Evolutionary conservation across 2,329 filamentous ascomycete genomes (phyloP).

Genomic region (Dothistroma septosporum): DNA sequence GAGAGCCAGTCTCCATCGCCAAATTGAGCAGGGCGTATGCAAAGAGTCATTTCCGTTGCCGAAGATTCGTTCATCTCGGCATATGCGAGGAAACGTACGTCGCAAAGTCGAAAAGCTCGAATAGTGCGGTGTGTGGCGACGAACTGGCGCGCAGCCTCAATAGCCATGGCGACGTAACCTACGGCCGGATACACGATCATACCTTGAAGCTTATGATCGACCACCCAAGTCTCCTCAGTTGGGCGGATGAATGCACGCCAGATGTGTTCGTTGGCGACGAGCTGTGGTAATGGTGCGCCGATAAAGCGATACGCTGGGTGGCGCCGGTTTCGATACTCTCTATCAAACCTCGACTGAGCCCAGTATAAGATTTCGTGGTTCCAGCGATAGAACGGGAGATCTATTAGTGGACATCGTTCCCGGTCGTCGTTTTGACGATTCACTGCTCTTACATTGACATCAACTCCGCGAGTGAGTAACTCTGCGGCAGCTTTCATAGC

Average conservation of each 20-base stretch:
- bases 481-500: constrained; percentile 5
- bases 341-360: constrained; percentile 10
- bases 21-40: no score
- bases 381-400: constrained; percentile 16
- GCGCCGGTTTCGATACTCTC: constrained; percentile 11
- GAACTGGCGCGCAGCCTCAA: constrained; percentile 13
- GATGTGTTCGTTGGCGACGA: constrained; percentile 2
- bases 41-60: no score
- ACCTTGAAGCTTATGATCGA: constrained; percentile 12
- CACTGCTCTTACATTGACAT: constrained; percentile 5
- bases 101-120: constrained; percentile 11
- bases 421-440: no score
- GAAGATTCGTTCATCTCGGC: constrained; percentile 8
- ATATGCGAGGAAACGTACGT: constrained; percentile 8
- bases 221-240: constrained; percentile 14
- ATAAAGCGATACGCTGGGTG: constrained; percentile 11
- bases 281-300: constrained; percentile 11
- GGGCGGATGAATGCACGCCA: constrained; percentile 15
- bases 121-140: constrained; percentile 2
- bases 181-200: constrained; percentile 13
- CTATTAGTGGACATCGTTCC: no score
- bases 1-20: constrained; percentile 9
- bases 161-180: constrained; percentile 12
- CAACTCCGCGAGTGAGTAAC: constrained; percentile 4
- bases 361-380: constrained; percentile 13